Evolutionary conservation across 75 land plant species (phyloP).

Genomic region (Pinus albicaulis): DNA sequence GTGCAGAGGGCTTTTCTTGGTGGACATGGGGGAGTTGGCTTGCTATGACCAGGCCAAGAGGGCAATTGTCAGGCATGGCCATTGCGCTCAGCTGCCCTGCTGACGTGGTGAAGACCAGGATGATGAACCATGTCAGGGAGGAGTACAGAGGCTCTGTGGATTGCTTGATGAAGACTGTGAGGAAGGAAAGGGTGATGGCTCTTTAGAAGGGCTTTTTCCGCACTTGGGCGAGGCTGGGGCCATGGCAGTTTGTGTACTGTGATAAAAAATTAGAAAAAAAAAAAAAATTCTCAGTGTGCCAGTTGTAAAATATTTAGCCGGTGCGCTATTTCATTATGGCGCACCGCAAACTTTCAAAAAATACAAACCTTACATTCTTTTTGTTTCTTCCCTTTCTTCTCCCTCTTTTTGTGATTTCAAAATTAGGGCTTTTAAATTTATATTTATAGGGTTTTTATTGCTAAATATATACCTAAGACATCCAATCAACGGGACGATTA

Average conservation of each 20-base stretch:
- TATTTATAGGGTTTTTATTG: too few species aligned
- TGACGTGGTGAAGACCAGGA: slow-evolving; percentile 92
- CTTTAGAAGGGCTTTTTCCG: slow-evolving; percentile 94
- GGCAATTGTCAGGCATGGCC: slow-evolving; percentile 48
- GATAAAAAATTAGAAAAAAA: too few species aligned
- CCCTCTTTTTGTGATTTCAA: too few species aligned
- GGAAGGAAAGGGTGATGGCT: slow-evolving; percentile 68
- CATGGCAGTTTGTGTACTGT: slow-evolving; percentile 95
- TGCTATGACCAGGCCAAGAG: slow-evolving; percentile 91
- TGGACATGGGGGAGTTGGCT: slow-evolving; percentile 94
- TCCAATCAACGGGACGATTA: too few species aligned
- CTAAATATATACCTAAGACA: too few species aligned
- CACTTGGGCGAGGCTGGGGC: slow-evolving; percentile 93
- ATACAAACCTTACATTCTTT: too few species aligned
- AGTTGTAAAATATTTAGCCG: too few species aligned
- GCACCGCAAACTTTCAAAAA: too few species aligned
- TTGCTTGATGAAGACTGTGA: slow-evolving; percentile 85
- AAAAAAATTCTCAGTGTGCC: too few species aligned
- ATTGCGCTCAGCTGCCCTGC: slow-evolving; percentile 91
- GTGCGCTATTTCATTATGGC: too few species aligned
- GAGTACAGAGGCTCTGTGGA: slow-evolving; percentile 69
- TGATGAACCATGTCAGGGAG: slow-evolving; percentile 76
- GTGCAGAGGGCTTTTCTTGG: slow-evolving; percentile 88
- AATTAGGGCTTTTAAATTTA: too few species aligned
- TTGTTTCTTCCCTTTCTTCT: too few species aligned